Evolutionary conservation across 2,329 filamentous ascomycete species (phyloP), one percentile per base, ranked within the genome.

Genomic region (Aspergillus uvarum): DNA sequence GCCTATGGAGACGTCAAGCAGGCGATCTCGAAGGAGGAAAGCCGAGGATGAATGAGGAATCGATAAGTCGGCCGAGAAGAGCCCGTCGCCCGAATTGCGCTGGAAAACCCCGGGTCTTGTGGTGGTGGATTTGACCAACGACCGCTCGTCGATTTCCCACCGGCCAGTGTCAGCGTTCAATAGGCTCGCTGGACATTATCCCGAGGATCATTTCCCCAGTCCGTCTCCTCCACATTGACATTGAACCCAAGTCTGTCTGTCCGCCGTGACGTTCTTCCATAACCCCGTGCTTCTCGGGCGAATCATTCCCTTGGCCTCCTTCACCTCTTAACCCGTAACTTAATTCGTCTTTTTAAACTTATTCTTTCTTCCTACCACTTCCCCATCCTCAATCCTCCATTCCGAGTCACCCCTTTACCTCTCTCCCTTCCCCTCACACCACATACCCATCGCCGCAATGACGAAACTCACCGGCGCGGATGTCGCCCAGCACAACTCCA

Each of bases 401-500:
- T 24, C 54, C 52, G 59, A 38, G n/a, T n/a, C n/a, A n/a, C n/a
- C 47, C 59, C 44, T 35, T 7, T 49, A 35, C 12, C n/a, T 7
- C 44, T 3, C 54, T 21, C 24, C 47, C 31, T n/a, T 5, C 29
- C 16, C 22, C 22, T 26, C 26, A 7, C 51, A 24, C 59, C 54
- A 68, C 21, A 19, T 19, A 44, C 16, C 14, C 38, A 16, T 19
- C 16, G 71, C 72, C 67, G 57, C 59, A n/a, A 61, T 66, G 60
- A 66, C 64, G 53, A 76, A 77, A 56, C 73, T 86, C 38, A 82
- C 77, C 14, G 83, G 84, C 65, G 78, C 82, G 47, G 82, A 87
- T 61, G 79, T 91, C 60, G 86, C 86, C 58, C 81, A 92, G 80
- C 94, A 98, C 81, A 89, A 89, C 79, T 89, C 82, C 69, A 84